Evolutionary conservation across 2,329 filamentous ascomycete genomes (phyloP), one percentile per base, ranked within the genome.

Genomic region (Penicillium digitatum): DNA sequence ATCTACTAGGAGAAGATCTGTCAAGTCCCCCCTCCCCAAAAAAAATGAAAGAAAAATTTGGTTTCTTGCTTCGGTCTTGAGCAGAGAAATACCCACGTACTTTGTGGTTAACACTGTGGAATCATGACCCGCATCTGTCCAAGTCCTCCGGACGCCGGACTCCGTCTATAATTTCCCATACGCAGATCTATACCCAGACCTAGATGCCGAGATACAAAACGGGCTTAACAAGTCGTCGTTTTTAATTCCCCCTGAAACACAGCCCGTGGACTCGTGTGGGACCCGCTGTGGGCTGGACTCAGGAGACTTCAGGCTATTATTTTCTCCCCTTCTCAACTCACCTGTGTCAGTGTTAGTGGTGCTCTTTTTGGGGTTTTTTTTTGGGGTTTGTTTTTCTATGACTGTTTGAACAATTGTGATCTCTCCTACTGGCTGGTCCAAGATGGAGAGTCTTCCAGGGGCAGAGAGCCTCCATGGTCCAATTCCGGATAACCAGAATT

Each of bases 371-470:
- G 2, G 6, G 6, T 8, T 14, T n/a, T 22, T 29, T 39, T 12
- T 48, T 26, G 31, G 10, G 34, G n/a, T 37, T 18, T 37, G 16
- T 38, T 47, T 11, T 44, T 16, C 16, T 37, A 51, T 51, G 48
- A 51, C 10, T 51, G 29, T 34, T 35, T 51, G 31, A 51, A 44
- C 5, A 18, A 39, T 46, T 2, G 4, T 48, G 32, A 43, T 62
- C 60, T 59, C 58, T 55, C 56, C 56, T 58, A 59, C 50, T 63
- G 62, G 62, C 64, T 67, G 65, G 64, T 55, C 62, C 65, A 65
- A 62, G 59, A 72, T 72, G 69, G 69, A 67, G 65, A 66, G 63
- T 46, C 64, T 62, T 56, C 65, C 65, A 55, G 68, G 64, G 68
- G 65, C 62, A 63, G 69, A 65, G 58, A 49, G 55, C 55, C 54